phyloP scores from a whole-genome alignment of 176 grass and related monocot species.

The Themeda triandra region DNA sequence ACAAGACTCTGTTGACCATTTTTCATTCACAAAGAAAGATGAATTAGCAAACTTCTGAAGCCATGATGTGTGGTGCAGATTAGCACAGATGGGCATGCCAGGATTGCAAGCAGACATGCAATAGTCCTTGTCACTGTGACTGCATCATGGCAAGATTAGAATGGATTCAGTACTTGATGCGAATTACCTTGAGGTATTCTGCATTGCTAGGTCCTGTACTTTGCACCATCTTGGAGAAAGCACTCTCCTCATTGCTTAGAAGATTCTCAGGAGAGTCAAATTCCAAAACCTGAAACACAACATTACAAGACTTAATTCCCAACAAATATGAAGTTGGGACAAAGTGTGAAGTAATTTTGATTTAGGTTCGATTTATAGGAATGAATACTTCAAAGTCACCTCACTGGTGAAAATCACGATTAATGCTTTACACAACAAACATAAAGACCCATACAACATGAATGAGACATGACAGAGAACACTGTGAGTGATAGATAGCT shows the following conservation, averaged over 20 bases:
- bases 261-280: constrained; percentile 90
- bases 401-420: neutral
- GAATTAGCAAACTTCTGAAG: constrained; percentile 26
- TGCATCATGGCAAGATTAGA: neutral
- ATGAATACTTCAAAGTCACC: neutral
- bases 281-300: constrained; percentile 70
- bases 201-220: constrained; percentile 94
- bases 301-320: neutral
- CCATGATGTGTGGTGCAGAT: neutral
- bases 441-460: neutral
- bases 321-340: neutral
- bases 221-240: constrained; percentile 98
- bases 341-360: neutral
- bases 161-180: neutral
- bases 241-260: constrained; percentile 74
- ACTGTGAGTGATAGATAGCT: neutral
- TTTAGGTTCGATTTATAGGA: neutral
- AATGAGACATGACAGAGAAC: neutral
- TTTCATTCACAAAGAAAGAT: constrained; percentile 28
- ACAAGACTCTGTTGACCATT: constrained; percentile 59
- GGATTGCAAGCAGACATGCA: constrained; percentile 1
- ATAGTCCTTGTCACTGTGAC: neutral
- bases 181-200: constrained; percentile 84
- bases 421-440: neutral
- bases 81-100: neutral